Evolutionary conservation across 176 grass and related monocot genomes (phyloP).

Genomic region (Cenchrus purpureus): DNA sequence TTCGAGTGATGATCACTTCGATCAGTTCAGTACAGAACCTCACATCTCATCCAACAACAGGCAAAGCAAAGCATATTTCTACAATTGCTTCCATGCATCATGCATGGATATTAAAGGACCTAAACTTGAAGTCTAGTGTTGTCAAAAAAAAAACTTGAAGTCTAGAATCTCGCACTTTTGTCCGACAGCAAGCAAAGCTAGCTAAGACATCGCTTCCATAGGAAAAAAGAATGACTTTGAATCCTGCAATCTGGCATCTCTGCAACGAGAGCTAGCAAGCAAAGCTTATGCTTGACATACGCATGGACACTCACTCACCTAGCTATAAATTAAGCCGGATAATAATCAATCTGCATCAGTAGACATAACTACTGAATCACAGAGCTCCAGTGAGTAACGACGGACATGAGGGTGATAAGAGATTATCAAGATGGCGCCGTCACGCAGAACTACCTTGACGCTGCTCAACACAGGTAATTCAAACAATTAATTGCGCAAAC

Average conservation of each 20-base stretch:
- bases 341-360: neutral
- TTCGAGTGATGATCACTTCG: too few relatives aligned
- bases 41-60: neutral
- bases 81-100: neutral
- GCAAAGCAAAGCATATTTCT: neutral
- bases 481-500: neutral
- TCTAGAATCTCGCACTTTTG: neutral
- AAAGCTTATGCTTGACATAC: neutral
- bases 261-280: too few relatives aligned
- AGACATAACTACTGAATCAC: neutral
- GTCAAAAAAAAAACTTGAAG: neutral
- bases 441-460: neutral
- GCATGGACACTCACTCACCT: neutral
- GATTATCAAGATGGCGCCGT: neutral
- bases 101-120: neutral
- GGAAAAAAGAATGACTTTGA: neutral
- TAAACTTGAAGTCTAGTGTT: neutral
- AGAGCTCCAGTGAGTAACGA: neutral
- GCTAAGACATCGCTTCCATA: neutral
- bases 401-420: neutral
- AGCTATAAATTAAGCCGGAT: neutral
- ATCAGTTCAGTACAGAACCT: neutral
- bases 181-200: neutral
- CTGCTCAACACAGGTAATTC: neutral
- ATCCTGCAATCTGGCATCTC: neutral